Base-by-base conservation (phyloP, 2,329 filamentous ascomycete species). In the Botrytis galanthina region DNA sequence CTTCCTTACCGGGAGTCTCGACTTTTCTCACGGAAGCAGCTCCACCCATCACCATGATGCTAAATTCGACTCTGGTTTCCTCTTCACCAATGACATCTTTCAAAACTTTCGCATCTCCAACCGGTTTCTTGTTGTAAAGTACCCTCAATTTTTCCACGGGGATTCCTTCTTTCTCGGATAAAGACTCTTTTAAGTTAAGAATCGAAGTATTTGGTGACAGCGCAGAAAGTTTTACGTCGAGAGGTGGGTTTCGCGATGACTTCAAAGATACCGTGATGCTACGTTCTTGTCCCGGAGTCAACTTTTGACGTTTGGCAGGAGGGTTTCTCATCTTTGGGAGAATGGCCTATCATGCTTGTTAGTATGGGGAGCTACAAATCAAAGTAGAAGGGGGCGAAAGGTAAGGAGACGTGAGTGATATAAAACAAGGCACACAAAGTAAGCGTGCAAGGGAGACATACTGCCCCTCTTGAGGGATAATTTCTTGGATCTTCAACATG, bases 21-120 rank as follows among this genome's bases (percentile, higher is more conserved):
- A 80, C 78, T 73, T 83, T 84, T 46, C 83, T 83, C 57, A 84
- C 78, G n/a, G 83, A 81, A 37, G 84, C 83, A 35, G 86, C 89
- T 22, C 93, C 94, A 4, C 92, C 93, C 81, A 97, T 89, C 32
- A 98, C 87, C 94, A 98, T 98, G 72, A 98, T 88, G 1, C 90
- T 90, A 75, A 98, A 91, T 81, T 97, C 94, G 0, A 95, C 85
- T 18, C 84, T 85, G 1, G 78, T 82, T 77, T 78, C 86, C 62
- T 88, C 89, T 5, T 87, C 85, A 0, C 85, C 86, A 1, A 95
- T 77, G 0, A 97, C 81, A 73, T 97, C 95, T 73, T 89, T 88
- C 9, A 98, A 83, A 0, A 92, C 90, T 84, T 95, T 96, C 77
- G 87, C 89, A 79, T 97, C 94, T 0, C 87, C 81, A 0, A 94